phyloP scores from a whole-genome alignment of 2,329 filamentous ascomycete genomes.

The Aureobasidium sp. region DNA sequence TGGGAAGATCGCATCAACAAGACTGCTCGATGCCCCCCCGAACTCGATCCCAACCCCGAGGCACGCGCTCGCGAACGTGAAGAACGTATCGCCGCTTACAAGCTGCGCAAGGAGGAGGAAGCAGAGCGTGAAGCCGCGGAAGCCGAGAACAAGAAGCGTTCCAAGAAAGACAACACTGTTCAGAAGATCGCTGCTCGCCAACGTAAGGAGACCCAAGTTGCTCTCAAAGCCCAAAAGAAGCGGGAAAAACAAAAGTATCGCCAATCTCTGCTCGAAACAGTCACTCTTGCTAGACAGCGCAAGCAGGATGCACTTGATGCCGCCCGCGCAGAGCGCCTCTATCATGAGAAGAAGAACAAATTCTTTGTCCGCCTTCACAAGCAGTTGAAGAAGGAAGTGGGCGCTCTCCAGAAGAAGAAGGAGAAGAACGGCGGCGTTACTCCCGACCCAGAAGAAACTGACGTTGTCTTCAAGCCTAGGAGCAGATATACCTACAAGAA shows the following conservation, averaged over 20 bases:
- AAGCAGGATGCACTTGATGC: neutral
- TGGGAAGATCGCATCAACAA: conserved; percentile 33
- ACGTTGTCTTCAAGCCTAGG: neutral
- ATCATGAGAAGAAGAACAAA: neutral
- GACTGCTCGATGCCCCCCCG: conserved; percentile 36
- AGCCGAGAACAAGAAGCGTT: conserved; percentile 10
- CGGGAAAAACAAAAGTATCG: neutral
- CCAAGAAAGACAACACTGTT: neutral
- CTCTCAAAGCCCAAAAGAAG: neutral
- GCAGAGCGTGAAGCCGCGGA: conserved; percentile 11
- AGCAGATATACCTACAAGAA: conserved; percentile 4
- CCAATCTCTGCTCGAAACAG: neutral
- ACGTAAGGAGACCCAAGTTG: neutral
- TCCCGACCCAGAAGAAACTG: neutral
- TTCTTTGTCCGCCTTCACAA: neutral
- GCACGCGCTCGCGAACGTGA: conserved; percentile 28
- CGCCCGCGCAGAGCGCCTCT: neutral
- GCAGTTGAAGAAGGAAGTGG: conserved; percentile 12
- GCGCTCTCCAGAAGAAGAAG: neutral
- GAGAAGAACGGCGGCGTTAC: neutral
- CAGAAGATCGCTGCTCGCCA: conserved; percentile 15
- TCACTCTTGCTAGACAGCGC: conserved; percentile 1
- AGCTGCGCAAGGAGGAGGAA: conserved; percentile 18
- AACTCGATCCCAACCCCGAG: conserved; percentile 33
- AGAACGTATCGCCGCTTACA: conserved; percentile 20